Conservation (phyloP, 2,329 filamentous ascomycete species). For the Metarhizium sp. region DNA sequence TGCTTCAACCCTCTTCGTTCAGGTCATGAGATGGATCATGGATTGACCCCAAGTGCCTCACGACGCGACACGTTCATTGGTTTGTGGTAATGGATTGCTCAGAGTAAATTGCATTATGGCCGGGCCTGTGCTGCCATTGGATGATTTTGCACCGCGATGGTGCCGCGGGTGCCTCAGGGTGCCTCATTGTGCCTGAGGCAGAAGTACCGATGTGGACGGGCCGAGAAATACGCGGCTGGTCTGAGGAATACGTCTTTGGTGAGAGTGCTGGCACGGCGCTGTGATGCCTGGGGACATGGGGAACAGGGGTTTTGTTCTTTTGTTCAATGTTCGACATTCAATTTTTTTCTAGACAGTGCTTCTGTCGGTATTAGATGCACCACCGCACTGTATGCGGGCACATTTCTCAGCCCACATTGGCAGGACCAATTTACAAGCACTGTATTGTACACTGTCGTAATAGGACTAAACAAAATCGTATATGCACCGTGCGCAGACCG, state of each 20-base stretch:
- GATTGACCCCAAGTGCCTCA: conserved; percentile 1
- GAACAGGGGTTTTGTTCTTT: not conserved
- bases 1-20: not conserved
- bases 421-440: not conserved
- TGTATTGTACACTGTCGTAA: not conserved
- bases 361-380: not conserved
- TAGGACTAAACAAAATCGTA: not conserved
- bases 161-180: not conserved
- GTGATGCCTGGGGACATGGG: not conserved
- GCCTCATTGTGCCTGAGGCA: conserved; percentile 25
- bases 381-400: not conserved
- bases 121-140: conserved; percentile 5
- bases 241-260: conserved; percentile 15
- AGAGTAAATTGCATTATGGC: not conserved
- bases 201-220: conserved; percentile 6
- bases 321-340: not conserved
- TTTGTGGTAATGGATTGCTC: not conserved
- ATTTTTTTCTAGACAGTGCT: not conserved
- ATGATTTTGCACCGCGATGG: conserved; percentile 4
- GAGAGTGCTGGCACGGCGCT: not conserved
- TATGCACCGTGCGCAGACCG: not conserved
- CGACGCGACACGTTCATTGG: not conserved
- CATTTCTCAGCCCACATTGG: not conserved
- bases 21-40: conserved; percentile 3
- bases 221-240: conserved; percentile 17